These are phyloP conservation scores for Stemphylium lycopersici DNA, from an alignment of 2,329 filamentous ascomycete genomes.

Conservation along the genomic window DNA sequence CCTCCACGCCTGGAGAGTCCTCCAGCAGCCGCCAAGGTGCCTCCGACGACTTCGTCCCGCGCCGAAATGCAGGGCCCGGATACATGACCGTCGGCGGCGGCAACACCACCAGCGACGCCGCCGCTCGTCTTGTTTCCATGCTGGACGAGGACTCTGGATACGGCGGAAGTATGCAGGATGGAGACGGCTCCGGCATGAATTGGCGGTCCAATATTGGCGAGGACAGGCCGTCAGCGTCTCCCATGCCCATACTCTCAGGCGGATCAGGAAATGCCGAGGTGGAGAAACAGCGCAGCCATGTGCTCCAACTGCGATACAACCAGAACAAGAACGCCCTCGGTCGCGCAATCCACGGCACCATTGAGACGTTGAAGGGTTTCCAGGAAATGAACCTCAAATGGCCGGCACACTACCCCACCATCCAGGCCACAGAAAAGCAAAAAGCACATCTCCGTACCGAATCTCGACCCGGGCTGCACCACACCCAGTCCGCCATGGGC, in stretches of 20 bases:
- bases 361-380: conserved; percentile 81
- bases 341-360: conserved; percentile 82
- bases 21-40: conserved; percentile 35
- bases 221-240: conserved; percentile 63
- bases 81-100: conserved; percentile 92
- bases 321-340: conserved; percentile 86
- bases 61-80: conserved; percentile 56
- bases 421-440: conserved; percentile 60
- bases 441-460: conserved; percentile 53
- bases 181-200: conserved; percentile 61
- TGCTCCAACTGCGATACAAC: conserved; percentile 95
- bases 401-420: conserved; percentile 94
- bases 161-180: conserved; percentile 74
- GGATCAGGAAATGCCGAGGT: conserved; percentile 61
- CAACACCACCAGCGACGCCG: conserved; percentile 75
- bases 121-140: conserved; percentile 77
- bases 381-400: conserved; percentile 89
- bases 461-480: conserved; percentile 66
- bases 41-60: conserved; percentile 33
- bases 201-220: conserved; percentile 64
- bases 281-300: conserved; percentile 74
- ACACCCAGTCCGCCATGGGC: conserved; percentile 66
- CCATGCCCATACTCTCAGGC: conserved; percentile 59
- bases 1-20: conserved; percentile 33
- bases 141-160: conserved; percentile 92